phyloP scores from a whole-genome alignment of 371 early-diverging fungal genomes.

The Mortierella sp. region DNA sequence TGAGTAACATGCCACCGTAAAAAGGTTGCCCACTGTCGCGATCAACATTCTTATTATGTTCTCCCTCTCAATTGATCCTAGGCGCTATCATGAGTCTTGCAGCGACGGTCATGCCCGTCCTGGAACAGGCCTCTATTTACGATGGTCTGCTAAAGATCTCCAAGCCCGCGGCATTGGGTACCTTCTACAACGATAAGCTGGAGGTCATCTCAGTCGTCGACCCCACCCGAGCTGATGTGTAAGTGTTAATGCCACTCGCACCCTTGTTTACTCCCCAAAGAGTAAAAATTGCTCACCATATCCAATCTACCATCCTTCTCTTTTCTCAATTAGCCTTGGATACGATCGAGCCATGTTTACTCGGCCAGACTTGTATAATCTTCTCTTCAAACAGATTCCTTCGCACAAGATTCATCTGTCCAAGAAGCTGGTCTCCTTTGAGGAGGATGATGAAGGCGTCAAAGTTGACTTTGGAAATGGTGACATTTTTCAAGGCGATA shows the following conservation, averaged over 20 bases:
- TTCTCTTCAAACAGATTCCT: conserved; percentile 13
- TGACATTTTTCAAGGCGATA: conserved; percentile 8
- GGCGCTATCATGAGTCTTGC: too few species aligned
- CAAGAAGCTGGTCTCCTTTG: conserved; percentile 6
- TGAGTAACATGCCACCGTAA: too few species aligned
- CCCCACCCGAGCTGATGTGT: background rate
- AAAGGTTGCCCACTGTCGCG: too few species aligned
- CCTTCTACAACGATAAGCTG: background rate
- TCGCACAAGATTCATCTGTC: conserved; percentile 8
- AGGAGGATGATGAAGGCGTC: conserved; percentile 25
- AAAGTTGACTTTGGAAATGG: conserved; percentile 7
- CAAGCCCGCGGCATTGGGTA: background rate
- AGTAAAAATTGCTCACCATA: too few species aligned
- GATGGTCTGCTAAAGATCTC: background rate
- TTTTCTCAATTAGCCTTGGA: background rate
- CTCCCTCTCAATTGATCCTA: background rate
- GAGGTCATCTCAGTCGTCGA: background rate
- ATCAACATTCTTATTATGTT: background rate
- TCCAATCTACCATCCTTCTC: background rate
- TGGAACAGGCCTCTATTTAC: background rate
- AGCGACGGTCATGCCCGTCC: background rate
- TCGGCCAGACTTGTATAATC: conserved; percentile 15
- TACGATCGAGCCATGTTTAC: conserved; percentile 5
- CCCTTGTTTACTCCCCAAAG: too few species aligned
- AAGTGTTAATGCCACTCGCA: too few species aligned